Base-by-base conservation (phyloP, 1,284 basidiomycete genomes). In the Chalciporus sp. region DNA sequence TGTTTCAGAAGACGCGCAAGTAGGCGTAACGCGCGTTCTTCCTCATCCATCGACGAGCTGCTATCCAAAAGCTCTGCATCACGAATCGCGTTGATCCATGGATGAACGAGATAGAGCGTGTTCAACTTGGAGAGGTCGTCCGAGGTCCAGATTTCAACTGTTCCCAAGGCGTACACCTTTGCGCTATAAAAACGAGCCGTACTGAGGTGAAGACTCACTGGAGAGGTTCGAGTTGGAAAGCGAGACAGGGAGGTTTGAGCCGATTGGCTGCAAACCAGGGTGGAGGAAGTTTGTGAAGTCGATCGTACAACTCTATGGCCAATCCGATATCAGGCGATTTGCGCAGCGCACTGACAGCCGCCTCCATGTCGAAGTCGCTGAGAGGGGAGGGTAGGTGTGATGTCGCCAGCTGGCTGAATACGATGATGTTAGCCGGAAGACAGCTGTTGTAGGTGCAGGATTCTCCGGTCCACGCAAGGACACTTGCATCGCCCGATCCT, bases 371-470 rank as follows among this genome's bases (percentile, higher is more conserved):
- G 14, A 16, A 12, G 33, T 12, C 6, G 16, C 4, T n/a, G 16
- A 35, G 33, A 16, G 12, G 33, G 4, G 35, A 37, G 3, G 35
- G 35, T 17, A 37, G 35, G 3, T 37, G 35, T 1, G 35, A 37
- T 17, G 35, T 37, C 0, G 35, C n/a, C 7, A 37, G n/a, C 9
- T 37, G 35, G 7, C 7, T 37, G n/a, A 37, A 37, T 16, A 37
- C n/a, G 8, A 6, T 33, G 14, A 59, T 51, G n/a, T 50, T 41
- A 1, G 12, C 3, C 3, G 57, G 58, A 4, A 59, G 52, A 27
- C 48, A 59, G 26, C 60, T 59, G 29, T 59, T 43, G 5, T 48
- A 19, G 6, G n/a, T 44, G 11, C 58, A 51, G 1, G 23, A 9
- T 37, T 37, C 9, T 37, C 35, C 35, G 1, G 35, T 37, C 35